phyloP scores from a whole-genome alignment of 805 yeast species.

The Yamadazyma tumulicola region DNA sequence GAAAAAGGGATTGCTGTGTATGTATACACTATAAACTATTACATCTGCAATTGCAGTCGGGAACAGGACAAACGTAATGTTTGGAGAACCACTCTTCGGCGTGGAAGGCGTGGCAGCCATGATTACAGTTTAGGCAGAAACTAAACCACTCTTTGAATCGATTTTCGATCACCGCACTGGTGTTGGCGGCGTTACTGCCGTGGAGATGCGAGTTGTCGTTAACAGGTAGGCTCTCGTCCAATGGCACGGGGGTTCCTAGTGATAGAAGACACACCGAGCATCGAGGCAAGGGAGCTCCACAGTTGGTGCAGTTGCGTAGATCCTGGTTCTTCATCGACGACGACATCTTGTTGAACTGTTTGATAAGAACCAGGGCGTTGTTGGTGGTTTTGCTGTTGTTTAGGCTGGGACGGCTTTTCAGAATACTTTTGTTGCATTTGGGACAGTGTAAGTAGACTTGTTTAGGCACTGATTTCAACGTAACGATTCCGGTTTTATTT shows the following conservation, averaged over 20 bases:
- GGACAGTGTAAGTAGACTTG: slow-evolving; percentile 81
- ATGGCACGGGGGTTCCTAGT: slow-evolving; percentile 63
- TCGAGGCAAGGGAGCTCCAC: slow-evolving; percentile 83
- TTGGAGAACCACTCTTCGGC: slow-evolving; percentile 94
- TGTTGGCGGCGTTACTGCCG: not conserved
- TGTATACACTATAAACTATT: slow-evolving; percentile 57
- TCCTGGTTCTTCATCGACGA: slow-evolving; percentile 17
- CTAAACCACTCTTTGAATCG: slow-evolving; percentile 81
- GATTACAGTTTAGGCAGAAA: slow-evolving; percentile 86
- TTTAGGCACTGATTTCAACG: slow-evolving; percentile 53
- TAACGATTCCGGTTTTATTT: slow-evolving; percentile 44
- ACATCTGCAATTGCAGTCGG: slow-evolving; percentile 85
- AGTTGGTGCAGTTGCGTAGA: slow-evolving; percentile 63
- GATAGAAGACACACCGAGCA: slow-evolving; percentile 87
- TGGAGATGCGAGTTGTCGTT: slow-evolving; percentile 13
- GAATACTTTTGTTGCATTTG: slow-evolving; percentile 73
- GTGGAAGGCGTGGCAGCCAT: slow-evolving; percentile 92
- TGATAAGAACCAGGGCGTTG: slow-evolving; percentile 21
- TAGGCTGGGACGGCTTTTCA: slow-evolving; percentile 25
- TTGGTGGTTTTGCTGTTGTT: slow-evolving; percentile 10
- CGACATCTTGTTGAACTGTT: slow-evolving; percentile 32
- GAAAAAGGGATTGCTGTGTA: too few species aligned
- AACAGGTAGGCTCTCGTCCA: slow-evolving; percentile 12
- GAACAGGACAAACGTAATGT: slow-evolving; percentile 89
- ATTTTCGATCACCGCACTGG: slow-evolving; percentile 28